phyloP scores from a whole-genome alignment of 129 eudicot genomes.

The Escallonia rubra region DNA sequence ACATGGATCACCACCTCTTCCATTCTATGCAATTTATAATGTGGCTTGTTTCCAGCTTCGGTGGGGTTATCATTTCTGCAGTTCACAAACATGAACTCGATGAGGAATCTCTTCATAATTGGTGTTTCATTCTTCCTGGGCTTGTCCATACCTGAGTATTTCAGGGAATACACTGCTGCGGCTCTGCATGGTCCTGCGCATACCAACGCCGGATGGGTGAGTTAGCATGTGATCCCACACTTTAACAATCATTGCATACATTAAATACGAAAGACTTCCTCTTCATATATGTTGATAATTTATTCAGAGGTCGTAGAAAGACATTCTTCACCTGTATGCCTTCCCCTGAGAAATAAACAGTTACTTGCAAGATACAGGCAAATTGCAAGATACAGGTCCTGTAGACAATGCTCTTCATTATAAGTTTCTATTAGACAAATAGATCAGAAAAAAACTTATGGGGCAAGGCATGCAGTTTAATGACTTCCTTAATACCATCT shows the following conservation, averaged over 20 bases:
- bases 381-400: too few species aligned
- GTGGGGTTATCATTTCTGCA: slow-evolving; percentile 96
- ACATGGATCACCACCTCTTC: background rate
- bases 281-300: too few species aligned
- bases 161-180: slow-evolving; percentile 76
- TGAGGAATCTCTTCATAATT: slow-evolving; percentile 87
- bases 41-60: slow-evolving; percentile 57
- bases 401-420: too few species aligned
- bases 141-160: slow-evolving; percentile 90
- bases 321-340: too few species aligned
- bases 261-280: too few species aligned
- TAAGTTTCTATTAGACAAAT: too few species aligned
- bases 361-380: background rate
- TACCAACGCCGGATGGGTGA: slow-evolving; percentile 96
- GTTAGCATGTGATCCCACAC: background rate
- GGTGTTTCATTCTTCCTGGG: slow-evolving; percentile 95
- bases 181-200: slow-evolving; percentile 98
- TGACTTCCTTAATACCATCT: too few species aligned
- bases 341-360: background rate
- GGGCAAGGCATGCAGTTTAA: too few species aligned
- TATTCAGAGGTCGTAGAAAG: too few species aligned
- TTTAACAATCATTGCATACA: too few species aligned
- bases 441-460: too few species aligned
- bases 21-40: background rate
- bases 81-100: slow-evolving; percentile 97